These are phyloP conservation scores for Byssothecium circinans DNA, from an alignment of 2,329 filamentous ascomycete species.

Conservation along the genomic window DNA sequence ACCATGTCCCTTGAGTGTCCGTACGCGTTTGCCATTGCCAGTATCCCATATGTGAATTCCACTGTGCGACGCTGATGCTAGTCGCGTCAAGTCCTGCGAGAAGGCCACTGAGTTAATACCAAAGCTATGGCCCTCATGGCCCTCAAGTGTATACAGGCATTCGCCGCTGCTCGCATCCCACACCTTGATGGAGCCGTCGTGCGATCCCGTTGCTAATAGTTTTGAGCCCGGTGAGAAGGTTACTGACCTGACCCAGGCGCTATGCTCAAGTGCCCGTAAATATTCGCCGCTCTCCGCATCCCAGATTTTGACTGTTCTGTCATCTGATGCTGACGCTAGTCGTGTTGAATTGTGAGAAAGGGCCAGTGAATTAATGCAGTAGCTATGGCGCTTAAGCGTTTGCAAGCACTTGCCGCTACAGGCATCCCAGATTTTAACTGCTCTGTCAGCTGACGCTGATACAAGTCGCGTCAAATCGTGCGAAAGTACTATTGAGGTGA, in stretches of 20 bases:
- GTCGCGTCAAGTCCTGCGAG: conserved; percentile 8
- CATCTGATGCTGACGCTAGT: conserved; percentile 15
- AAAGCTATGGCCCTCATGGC: not conserved
- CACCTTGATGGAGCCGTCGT: conserved; percentile 13
- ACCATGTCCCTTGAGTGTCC: conserved; percentile 22
- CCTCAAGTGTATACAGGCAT: conserved; percentile 13
- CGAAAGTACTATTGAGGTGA: not conserved
- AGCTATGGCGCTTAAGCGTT: not conserved
- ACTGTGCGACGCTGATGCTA: not conserved
- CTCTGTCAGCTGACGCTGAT: not conserved
- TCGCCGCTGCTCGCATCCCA: conserved; percentile 10
- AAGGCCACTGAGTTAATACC: conserved; percentile 15
- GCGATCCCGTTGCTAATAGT: conserved; percentile 12
- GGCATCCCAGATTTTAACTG: not conserved
- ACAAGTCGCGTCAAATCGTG: not conserved
- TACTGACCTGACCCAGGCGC: conserved; percentile 7
- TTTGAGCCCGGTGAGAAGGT: conserved; percentile 16
- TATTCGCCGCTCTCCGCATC: conserved; percentile 1
- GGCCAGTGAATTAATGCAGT: conserved; percentile 9
- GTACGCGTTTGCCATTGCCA: conserved; percentile 7
- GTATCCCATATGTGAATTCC: conserved; percentile 1
- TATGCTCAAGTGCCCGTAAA: not conserved
- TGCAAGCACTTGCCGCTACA: not conserved
- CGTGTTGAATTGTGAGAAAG: conserved; percentile 14
- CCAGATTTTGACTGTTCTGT: conserved; percentile 16